Evolutionary conservation across 208 protist genomes (phyloP), one percentile per base, ranked within the genome.

Genomic region (Acanthamoeba royreba): DNA sequence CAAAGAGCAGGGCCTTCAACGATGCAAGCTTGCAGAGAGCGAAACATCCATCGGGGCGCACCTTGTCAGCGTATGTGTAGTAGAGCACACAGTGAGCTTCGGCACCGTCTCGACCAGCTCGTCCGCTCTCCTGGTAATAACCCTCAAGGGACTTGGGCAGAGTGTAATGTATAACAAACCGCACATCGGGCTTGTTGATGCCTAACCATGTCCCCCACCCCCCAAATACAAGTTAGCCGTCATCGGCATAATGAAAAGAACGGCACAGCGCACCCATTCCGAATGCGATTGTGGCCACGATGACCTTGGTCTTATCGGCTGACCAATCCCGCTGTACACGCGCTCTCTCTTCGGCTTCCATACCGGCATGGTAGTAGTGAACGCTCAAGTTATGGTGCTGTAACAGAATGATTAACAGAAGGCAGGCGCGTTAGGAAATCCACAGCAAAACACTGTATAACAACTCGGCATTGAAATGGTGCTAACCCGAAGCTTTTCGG

Each of bases 101-200:
- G 40, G 45, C 61, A 22, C 86, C 86, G 61, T 92, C 86, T 79
- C 86, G 42, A 25, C 86, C 86, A 3, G 86, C 86, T 53, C 86
- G 25, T 13, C 86, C 86, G 61, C 58, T 79, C 35, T 92, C 86
- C 52, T 92, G 86, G 52, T 92, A 92, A 45, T 92, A 92, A 28
- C 96, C 97, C 96, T 99, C 99, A 9, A 99, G 90, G 5, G 97
- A 99, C 72, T 98, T 98, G 0, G 99, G 99, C 15, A 99, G 94
- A 0, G 97, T 96, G 42, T 98, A 97, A 96, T 99, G 99, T 53
- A 99, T 95, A 3, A 99, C 98, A 94, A 97, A 98, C 46, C 99
- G 98, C 53, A 99, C 99, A 92, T 99, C 98, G 0, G 97, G 93
- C 95, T 99, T 99, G 95, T 99, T 99, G 85, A 99, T 99, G 52